Base-by-base conservation (phyloP, 1,139 yeast species). In the Taphrina communis region DNA sequence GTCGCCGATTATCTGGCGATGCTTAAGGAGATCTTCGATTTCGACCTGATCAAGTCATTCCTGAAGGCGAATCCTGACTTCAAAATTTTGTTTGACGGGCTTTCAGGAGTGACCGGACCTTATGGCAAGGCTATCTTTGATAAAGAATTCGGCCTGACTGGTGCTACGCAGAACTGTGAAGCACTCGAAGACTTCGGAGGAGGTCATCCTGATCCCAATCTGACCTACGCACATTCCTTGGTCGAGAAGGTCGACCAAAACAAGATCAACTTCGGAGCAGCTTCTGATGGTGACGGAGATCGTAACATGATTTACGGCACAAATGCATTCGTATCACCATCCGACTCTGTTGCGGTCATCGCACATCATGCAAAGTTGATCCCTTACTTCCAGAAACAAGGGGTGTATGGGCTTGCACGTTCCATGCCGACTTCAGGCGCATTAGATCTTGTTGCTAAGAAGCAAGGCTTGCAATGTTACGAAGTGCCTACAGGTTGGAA, bases 401-500 rank as follows among this genome's bases (percentile, higher is more conserved):
- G 98, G 58, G 89, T 93, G 48, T 84, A 89, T 76, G 99, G 99
- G 6, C 83, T 94, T 69, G 99, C 99, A n/a, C 86, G 99, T 78
- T 90, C 97, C 17, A 94, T 94, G 97, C 99, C 99, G 69, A 94
- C 99, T 6, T 88, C 96, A 7, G 92, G 92, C 51, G 99, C 99
- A 46, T 84, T 94, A 75, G 99, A 94, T 77, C 83, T 89, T 71
- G 99, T 94, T 42, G 99, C 97, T 50, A 86, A 86, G 78, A 83
- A 83, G 71, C 88, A 91, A 78, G 88, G 88, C 19, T 82, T 94
- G 73, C 81, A 88, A 67, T 82, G 88, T 72, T 94, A 94, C 80
- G 99, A 94, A 80, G 99, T 95, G 5, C 99, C 99, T 71, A 94
- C 99, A 25, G 99, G 99, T 53, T 94, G 99, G 99, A 94, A 94